Conservation (phyloP, 1,284 basidiomycete genomes). For the Takashimella koratensis region DNA sequence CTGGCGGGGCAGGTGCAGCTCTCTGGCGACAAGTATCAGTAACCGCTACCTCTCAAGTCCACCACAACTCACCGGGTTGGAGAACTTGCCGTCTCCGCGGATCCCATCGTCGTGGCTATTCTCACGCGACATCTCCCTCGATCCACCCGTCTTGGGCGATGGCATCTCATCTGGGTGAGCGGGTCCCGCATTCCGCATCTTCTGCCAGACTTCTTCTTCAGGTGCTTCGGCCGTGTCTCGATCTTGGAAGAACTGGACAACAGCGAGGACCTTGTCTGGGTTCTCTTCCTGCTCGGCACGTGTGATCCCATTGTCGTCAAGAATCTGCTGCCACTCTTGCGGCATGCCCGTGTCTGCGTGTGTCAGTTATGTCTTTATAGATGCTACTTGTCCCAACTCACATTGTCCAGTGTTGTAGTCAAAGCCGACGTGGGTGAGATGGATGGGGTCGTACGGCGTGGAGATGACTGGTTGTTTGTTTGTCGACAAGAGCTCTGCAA, state of each 20-base stretch:
- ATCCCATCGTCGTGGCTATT: slow-evolving; percentile 30
- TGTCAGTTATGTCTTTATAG: slow-evolving; percentile 4
- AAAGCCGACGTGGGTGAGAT: slow-evolving; percentile 98
- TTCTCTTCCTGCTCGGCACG: slow-evolving; percentile 94
- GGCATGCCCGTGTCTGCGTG: slow-evolving; percentile 76
- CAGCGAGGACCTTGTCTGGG: slow-evolving; percentile 95
- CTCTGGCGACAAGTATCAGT: slow-evolving; percentile 19
- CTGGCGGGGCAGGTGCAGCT: slow-evolving; percentile 37
- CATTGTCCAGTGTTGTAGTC: slow-evolving; percentile 97
- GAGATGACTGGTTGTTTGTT: slow-evolving; percentile 78
- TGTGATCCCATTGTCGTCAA: slow-evolving; percentile 95
- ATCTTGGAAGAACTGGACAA: slow-evolving; percentile 81
- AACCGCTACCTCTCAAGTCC: no score
- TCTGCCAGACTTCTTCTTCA: slow-evolving; percentile 66
- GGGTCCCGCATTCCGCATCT: slow-evolving; percentile 56
- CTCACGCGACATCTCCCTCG: slow-evolving; percentile 42
- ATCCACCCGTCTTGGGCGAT: slow-evolving; percentile 14
- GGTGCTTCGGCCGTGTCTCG: slow-evolving; percentile 23
- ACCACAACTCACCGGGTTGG: slow-evolving; percentile 37
- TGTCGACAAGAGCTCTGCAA: slow-evolving; percentile 66
- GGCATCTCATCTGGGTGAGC: slow-evolving; percentile 12
- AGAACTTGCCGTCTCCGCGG: slow-evolving; percentile 17
- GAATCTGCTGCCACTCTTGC: slow-evolving; percentile 97
- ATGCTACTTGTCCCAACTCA: slow-evolving; percentile 21
- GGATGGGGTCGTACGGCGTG: slow-evolving; percentile 97